These are phyloP conservation scores for Diplocarpon mali DNA, from an alignment of 2,329 filamentous ascomycete genomes.

Conservation along the genomic window DNA sequence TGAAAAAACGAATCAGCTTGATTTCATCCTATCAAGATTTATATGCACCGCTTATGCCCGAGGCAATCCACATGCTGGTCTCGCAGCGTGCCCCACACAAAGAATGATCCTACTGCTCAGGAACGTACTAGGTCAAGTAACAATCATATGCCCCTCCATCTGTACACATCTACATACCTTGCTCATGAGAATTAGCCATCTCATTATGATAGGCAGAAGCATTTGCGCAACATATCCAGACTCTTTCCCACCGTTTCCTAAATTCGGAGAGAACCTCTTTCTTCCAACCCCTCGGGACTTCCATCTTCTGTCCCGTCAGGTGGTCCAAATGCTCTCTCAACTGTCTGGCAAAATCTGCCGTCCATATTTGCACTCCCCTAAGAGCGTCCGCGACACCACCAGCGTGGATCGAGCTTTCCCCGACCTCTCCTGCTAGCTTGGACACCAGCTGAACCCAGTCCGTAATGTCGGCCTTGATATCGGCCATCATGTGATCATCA, in stretches of 20 bases:
- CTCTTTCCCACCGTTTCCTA: constrained; percentile 13
- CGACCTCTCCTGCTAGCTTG: constrained; percentile 3
- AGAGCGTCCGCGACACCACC: constrained; percentile 1
- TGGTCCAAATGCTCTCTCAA: constrained; percentile 11
- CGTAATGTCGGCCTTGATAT: constrained; percentile 8
- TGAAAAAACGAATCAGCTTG: too few species aligned
- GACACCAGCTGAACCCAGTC: constrained; percentile 12
- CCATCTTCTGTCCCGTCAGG: constrained; percentile 5
- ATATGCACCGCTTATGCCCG: too few species aligned
- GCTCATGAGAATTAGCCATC: background rate
- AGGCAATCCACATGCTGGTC: too few species aligned
- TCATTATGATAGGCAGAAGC: background rate
- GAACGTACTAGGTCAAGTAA: background rate
- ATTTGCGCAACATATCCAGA: constrained; percentile 7
- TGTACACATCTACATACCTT: background rate
- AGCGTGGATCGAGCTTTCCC: background rate
- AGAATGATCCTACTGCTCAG: too few species aligned
- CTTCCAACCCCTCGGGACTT: constrained; percentile 7
- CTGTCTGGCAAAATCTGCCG: constrained; percentile 6
- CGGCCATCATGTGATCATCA: constrained; percentile 4
- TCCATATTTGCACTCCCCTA: constrained; percentile 11
- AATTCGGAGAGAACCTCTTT: constrained; percentile 13
- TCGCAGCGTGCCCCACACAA: too few species aligned
- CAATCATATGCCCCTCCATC: background rate
- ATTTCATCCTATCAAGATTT: too few species aligned